Conservation (phyloP, 23 red algal genomes). For the Agarophyton chilense region DNA sequence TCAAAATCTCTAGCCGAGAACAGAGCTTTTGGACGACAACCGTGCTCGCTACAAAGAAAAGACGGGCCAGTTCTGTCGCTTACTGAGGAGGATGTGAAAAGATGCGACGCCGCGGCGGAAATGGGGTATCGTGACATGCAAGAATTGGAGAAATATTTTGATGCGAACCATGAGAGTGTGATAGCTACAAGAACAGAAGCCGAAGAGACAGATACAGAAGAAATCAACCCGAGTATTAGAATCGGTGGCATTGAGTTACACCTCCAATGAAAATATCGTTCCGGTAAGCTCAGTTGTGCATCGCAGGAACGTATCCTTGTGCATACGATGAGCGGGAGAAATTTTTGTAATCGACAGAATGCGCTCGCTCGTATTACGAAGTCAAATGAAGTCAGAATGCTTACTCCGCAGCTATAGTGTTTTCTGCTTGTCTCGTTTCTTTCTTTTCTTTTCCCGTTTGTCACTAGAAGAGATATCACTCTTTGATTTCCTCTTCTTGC, state of each 20-base stretch:
- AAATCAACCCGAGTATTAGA: neutral
- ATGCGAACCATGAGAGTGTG: constrained; percentile 21
- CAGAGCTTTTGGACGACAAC: constrained; percentile 55
- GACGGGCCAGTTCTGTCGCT: constrained; percentile 50
- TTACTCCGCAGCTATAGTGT: too few species aligned
- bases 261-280: neutral
- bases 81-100: constrained; percentile 31
- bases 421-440: constrained; percentile 27
- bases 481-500: constrained; percentile 32
- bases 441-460: constrained; percentile 25
- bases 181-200: constrained; percentile 26
- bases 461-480: neutral
- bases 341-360: too few species aligned
- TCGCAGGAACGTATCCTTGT: neutral
- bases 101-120: constrained; percentile 29
- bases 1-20: constrained; percentile 40
- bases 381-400: too few species aligned
- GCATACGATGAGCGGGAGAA: too few species aligned
- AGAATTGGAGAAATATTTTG: constrained; percentile 51
- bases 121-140: constrained; percentile 43
- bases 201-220: neutral
- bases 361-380: too few species aligned
- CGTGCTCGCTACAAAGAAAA: constrained; percentile 23
- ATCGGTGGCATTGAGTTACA: neutral
- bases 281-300: neutral